Base-by-base conservation (phyloP, 331 rosid species). In the Phaseolus coccineus region DNA sequence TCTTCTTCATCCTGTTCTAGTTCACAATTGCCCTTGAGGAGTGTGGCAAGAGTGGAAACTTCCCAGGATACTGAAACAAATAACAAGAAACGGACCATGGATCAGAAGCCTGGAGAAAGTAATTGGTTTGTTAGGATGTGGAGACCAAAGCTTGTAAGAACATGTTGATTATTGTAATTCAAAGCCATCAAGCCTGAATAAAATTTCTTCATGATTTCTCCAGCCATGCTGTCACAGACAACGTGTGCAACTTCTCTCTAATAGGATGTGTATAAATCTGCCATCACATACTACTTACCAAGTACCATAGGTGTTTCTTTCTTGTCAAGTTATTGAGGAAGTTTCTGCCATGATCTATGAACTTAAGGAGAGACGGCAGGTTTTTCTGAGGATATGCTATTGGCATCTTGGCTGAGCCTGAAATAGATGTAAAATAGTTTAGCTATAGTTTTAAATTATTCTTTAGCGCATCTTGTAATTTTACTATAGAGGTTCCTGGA, bases 41-140 rank as follows among this genome's bases (percentile, higher is more conserved):
- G 76, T 76, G 77, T 63, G 30, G 44, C 82, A 25, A 61, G 80
- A 9, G 46, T 13, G 52, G 83, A 86, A 79, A 77, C 80, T 76
- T 85, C 89, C 8, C 22, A 16, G 24, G 84, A 85, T 16, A 19
- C 77, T 4, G 80, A 89, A 84, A 52, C 62, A 16, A 74, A 66
- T 46, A 85, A 83, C 85, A 87, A 86, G 71, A 85, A 78, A 64
- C 86, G 88, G 58, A 58, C 80, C 53, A 64, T 74, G 71, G 98
- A 90, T 58, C 31, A 19, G 59, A 90, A 86, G 79, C 40, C 46
- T 6, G 82, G 86, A 74, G 96, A 90, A 67, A 74, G 81, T 80
- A 84, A 87, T 71, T 88, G 97, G 97, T 88, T 88, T 65, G 83
- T 61, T 81, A 81, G 89, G 31, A 52, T 87, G 61, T 89, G 88